Percentiles rank a stretch among this genome's conserved stretches.
These are phyloP conservation scores for Colletotrichum higginsianum DNA, from an alignment of 2,329 filamentous ascomycete genomes.

Conservation along the genomic window DNA sequence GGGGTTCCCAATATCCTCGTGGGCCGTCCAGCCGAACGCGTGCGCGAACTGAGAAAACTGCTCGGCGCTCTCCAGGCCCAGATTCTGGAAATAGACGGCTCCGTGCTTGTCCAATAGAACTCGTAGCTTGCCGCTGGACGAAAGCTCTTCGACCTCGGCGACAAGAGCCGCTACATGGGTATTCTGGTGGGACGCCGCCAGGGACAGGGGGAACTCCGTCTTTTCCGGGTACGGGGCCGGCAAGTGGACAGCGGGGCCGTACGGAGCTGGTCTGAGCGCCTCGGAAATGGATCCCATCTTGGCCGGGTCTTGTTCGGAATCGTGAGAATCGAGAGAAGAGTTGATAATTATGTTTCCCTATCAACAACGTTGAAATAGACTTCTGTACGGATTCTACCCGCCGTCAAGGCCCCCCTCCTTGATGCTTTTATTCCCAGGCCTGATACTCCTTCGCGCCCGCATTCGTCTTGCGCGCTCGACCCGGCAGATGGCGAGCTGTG, in stretches of 20 bases:
- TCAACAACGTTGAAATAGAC: constrained; percentile 13
- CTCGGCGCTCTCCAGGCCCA: constrained; percentile 42
- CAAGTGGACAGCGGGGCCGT: constrained; percentile 10
- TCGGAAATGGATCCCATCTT: constrained; percentile 6
- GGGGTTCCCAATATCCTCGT: constrained; percentile 48
- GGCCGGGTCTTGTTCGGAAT: not conserved
- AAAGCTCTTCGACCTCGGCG: constrained; percentile 3
- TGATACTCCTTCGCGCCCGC: not conserved
- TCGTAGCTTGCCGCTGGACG: constrained; percentile 13
- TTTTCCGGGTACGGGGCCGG: constrained; percentile 19
- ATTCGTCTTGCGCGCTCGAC: constrained; percentile 7
- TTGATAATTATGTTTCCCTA: too few relatives aligned
- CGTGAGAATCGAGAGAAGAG: too few relatives aligned
- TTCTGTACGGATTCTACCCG: not conserved
- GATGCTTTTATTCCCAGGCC: not conserved
- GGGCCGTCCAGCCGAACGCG: constrained; percentile 47
- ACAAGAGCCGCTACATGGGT: constrained; percentile 26
- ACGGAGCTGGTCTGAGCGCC: constrained; percentile 5
- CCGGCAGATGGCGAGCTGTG: constrained; percentile 23
- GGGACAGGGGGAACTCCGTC: constrained; percentile 16
- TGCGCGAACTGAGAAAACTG: constrained; percentile 48
- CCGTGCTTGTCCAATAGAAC: constrained; percentile 43
- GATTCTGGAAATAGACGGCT: constrained; percentile 47
- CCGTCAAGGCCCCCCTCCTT: not conserved
- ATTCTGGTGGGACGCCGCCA: not conserved